Conservation (phyloP, 768 basidiomycete genomes). For the Hygrophorus russula region DNA sequence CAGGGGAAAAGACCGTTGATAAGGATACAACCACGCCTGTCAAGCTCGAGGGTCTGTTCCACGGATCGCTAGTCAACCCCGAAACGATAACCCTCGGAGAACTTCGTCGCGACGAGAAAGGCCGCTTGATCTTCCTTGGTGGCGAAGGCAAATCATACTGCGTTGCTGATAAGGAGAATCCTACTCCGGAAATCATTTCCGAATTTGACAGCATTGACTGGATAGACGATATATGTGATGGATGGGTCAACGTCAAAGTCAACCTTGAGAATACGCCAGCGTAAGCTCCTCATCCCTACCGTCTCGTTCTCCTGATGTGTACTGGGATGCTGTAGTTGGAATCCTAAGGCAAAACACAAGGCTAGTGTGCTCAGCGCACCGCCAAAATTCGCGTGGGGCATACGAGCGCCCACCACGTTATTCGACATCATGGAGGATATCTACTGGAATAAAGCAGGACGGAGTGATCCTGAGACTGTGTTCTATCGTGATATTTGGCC, state of each 20-base stretch:
- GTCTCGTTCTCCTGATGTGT: too few relatives aligned
- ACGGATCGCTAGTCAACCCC: conserved; percentile 11
- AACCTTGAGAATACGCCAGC: too few relatives aligned
- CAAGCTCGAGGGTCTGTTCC: conserved; percentile 10
- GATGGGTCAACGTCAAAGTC: conserved; percentile 17
- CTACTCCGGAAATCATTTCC: conserved; percentile 15
- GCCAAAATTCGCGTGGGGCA: conserved; percentile 20
- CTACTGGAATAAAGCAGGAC: conserved; percentile 13
- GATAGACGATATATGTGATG: conserved; percentile 23
- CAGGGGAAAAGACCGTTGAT: neutral
- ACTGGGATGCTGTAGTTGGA: too few relatives aligned
- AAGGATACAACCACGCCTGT: neutral
- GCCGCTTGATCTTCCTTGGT: conserved; percentile 20
- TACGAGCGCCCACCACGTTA: conserved; percentile 18
- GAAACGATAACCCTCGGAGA: conserved; percentile 14
- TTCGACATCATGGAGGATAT: conserved; percentile 21
- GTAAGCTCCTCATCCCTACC: too few relatives aligned
- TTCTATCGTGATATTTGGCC: conserved; percentile 27
- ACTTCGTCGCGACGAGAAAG: conserved; percentile 14
- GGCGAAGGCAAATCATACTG: conserved; percentile 16
- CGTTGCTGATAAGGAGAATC: conserved; percentile 7
- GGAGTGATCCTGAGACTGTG: too few relatives aligned
- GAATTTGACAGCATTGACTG: conserved; percentile 22
- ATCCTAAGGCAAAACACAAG: too few relatives aligned
- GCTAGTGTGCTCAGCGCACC: conserved; percentile 16